Percentiles rank a stretch among this genome's conserved stretches.
These are phyloP conservation scores for Alternaria conjuncta DNA, from an alignment of 2,329 filamentous ascomycete species.

Conservation along the genomic window DNA sequence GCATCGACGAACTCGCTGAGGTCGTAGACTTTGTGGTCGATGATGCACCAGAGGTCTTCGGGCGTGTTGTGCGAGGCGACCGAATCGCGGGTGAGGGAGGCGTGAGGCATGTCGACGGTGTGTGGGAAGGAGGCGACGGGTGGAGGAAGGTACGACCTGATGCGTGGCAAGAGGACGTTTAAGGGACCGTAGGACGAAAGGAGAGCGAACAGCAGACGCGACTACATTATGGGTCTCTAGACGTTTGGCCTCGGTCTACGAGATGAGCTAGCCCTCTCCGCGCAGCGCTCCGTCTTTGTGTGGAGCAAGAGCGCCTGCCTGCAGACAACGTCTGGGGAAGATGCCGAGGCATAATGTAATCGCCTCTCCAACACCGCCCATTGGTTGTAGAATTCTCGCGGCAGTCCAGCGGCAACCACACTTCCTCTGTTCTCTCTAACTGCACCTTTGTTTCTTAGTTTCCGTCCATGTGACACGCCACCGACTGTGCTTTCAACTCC, in stretches of 20 bases:
- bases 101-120: conserved; percentile 37
- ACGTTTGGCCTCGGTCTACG: conserved; percentile 24
- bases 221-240: conserved; percentile 15
- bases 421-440: not conserved
- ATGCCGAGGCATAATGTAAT: conserved; percentile 24
- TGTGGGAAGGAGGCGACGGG: not conserved
- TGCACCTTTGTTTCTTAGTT: not conserved
- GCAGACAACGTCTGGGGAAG: conserved; percentile 24
- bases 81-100: conserved; percentile 59
- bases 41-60: conserved; percentile 80
- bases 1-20: conserved; percentile 83
- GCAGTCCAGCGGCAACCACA: not conserved
- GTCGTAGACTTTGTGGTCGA: conserved; percentile 88
- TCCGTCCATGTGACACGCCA: not conserved
- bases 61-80: conserved; percentile 78
- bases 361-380: not conserved
- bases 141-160: not conserved
- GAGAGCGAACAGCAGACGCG: not conserved
- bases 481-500: not conserved
- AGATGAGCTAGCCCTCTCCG: conserved; percentile 24
- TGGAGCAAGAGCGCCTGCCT: conserved; percentile 10
- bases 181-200: not conserved
- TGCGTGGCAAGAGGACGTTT: not conserved
- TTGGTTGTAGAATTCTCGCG: not conserved
- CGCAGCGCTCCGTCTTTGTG: conserved; percentile 17